Base-by-base conservation (phyloP, 305 asterid genomes). In the Caryopteris hybrid region DNA sequence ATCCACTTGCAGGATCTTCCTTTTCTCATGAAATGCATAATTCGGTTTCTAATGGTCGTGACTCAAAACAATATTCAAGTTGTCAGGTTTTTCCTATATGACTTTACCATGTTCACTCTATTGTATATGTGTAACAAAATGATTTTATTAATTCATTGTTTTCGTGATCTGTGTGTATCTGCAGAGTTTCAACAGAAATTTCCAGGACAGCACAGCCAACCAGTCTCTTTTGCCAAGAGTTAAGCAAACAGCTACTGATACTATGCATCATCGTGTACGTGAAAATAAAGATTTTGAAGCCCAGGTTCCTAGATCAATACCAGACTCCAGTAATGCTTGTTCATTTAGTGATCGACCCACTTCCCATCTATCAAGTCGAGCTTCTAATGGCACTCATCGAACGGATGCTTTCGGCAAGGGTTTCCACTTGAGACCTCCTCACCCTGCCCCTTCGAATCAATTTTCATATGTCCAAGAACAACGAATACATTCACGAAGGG, bases 391-490 rank as follows among this genome's bases (percentile, higher is more conserved):
- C 43, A 63, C 56, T 60, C 88, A 74, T 41, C 79, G 76, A 7
- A 71, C 77, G 43, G 91, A 87, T 61, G 62, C 82, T 65, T 77
- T 74, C 63, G 73, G 72, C 79, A 88, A 84, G 80, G 81, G 87
- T 79, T 87, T 81, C 71, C 92, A 76, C 58, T 74, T 92, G 60
- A 94, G 83, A 13, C 98, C 98, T 61, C 96, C 98, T 60, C 89
- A 86, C 39, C 96, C 94, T 6, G 88, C 92, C 78, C 94, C 98
- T 46, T 83, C 98, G 63, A 83, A 87, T 79, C 96, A 89, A 64
- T 92, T 92, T 66, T 84, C 91, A 4, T 89, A 89, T 69, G 84
- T 83, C 72, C 96, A 86, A 55, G 95, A 85, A 70, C 91, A 79
- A 54, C 80, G 85, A 43, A 65, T 70, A 53, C 86, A 69, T 13